These are phyloP conservation scores for Nothophaeocryptopus gaeumannii DNA, from an alignment of 2,329 filamentous ascomycete species.

Conservation along the genomic window DNA sequence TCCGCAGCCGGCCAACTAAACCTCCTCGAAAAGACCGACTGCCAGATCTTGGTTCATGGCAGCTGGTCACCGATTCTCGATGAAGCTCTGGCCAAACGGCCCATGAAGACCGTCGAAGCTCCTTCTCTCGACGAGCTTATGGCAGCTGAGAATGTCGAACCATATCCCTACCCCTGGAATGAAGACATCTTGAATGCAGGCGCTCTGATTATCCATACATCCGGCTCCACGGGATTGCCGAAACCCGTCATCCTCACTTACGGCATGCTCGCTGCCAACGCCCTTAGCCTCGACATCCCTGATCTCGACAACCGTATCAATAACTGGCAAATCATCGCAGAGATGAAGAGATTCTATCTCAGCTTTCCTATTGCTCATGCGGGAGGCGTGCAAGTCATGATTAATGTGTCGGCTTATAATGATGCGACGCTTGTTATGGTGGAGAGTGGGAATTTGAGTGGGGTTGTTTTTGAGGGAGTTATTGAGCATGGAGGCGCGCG, in stretches of 20 bases:
- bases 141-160: neutral
- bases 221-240: neutral
- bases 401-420: constrained; percentile 3
- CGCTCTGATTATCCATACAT: neutral
- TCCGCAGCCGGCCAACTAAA: neutral
- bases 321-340: neutral
- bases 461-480: neutral
- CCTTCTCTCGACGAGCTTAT: neutral
- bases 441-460: neutral
- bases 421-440: neutral
- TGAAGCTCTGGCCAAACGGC: neutral
- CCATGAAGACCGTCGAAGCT: neutral
- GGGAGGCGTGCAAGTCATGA: neutral
- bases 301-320: neutral
- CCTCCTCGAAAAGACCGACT: neutral
- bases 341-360: neutral
- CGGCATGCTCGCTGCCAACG: neutral
- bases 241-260: neutral
- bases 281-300: neutral
- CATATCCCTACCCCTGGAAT: neutral
- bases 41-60: neutral
- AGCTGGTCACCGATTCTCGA: neutral
- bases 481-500: neutral
- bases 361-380: neutral
- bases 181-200: neutral